Evolutionary conservation across 2,329 filamentous ascomycete species (phyloP).

Genomic region (Diplodia sapinea): DNA sequence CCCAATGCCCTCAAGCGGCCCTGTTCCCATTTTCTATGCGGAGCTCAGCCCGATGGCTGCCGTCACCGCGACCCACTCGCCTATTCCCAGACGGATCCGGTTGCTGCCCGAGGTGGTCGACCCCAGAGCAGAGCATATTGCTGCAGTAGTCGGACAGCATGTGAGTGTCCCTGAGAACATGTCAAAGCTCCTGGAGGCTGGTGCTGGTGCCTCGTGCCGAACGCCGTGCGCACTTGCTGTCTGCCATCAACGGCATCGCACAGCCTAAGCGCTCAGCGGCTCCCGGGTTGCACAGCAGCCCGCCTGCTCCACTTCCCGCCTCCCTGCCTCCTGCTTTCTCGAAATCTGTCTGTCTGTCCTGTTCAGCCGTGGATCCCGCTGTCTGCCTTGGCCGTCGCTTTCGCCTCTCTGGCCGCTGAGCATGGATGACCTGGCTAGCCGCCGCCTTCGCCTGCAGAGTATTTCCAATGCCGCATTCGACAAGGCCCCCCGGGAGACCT

Average conservation of each 20-base stretch:
- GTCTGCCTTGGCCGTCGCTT: too few species aligned
- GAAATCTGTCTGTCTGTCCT: neutral
- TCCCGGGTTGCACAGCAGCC: constrained; percentile 2
- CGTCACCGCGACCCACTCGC: neutral
- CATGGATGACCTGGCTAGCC: neutral
- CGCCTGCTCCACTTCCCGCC: neutral
- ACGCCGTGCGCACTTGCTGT: neutral
- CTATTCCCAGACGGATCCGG: too few species aligned
- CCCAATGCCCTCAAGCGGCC: constrained; percentile 2
- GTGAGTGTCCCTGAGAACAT: neutral
- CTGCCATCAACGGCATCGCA: neutral
- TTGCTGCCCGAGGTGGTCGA: neutral
- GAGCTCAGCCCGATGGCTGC: neutral
- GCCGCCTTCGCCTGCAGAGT: neutral
- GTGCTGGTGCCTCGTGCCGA: constrained; percentile 17
- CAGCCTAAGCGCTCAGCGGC: constrained; percentile 24
- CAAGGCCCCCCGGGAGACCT: neutral
- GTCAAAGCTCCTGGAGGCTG: neutral
- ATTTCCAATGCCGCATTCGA: neutral
- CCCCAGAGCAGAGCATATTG: neutral
- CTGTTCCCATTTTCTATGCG: neutral
- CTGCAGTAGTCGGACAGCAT: constrained; percentile 4
- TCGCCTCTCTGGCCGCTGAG: too few species aligned
- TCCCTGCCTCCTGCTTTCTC: neutral
- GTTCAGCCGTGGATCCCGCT: too few species aligned